Conservation (phyloP, 495 filamentous ascomycete species). For the Aspergillus egyptiacus region DNA sequence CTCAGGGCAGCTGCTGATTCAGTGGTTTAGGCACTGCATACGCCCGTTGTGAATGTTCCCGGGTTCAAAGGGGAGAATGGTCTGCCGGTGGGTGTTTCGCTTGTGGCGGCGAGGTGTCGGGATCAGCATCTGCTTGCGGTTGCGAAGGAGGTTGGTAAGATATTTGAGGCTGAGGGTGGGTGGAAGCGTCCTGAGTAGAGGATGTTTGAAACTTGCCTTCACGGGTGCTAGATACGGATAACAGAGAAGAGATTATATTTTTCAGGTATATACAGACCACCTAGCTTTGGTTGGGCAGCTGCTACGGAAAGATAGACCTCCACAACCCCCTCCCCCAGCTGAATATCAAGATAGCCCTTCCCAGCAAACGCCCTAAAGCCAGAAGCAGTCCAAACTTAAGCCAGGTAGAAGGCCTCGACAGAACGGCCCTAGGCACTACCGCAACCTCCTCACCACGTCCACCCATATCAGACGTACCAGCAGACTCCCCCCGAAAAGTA, state of each 20-base stretch:
- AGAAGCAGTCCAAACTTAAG: constrained; percentile 16
- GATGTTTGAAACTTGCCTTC: no score
- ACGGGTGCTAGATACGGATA: no score
- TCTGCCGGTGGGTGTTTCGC: constrained; percentile 6
- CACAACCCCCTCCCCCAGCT: constrained; percentile 13
- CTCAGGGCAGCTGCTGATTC: background rate
- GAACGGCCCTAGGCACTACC: constrained; percentile 1
- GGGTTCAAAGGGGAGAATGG: constrained; percentile 9
- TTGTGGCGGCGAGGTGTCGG: constrained; percentile 7
- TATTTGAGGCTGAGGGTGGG: constrained; percentile 8
- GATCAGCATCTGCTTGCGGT: constrained; percentile 9
- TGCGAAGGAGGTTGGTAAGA: constrained; percentile 1
- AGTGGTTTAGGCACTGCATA: constrained; percentile 12
- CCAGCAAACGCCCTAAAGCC: constrained; percentile 14
- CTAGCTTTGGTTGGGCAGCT: no score
- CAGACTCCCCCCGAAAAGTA: background rate
- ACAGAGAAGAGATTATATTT: no score
- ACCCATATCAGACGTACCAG: background rate
- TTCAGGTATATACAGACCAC: no score
- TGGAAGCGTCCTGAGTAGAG: no score
- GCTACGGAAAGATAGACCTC: constrained; percentile 7
- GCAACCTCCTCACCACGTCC: background rate
- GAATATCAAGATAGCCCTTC: constrained; percentile 10
- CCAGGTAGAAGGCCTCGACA: constrained; percentile 11
- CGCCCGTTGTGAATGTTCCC: constrained; percentile 12